Evolutionary conservation across 225 moss, liverwort and hornwort species (phyloP), one percentile per base, ranked within the genome.

Genomic region (Sphagnum contortum): DNA sequence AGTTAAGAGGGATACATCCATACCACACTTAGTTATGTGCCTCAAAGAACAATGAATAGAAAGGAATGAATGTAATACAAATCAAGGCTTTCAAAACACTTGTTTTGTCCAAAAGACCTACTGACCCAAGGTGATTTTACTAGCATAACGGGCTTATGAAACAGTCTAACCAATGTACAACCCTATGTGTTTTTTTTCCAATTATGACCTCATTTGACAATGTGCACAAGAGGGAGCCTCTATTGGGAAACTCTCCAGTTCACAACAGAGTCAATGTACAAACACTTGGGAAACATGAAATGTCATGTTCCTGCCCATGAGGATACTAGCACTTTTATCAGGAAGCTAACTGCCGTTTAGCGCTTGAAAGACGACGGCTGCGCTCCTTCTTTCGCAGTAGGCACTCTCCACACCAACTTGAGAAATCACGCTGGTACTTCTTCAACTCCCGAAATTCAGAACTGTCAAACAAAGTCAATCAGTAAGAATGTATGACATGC

Each of bases 351-450:
- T 90, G 90, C 48, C 93, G 87, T 73, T 98, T 98, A 8, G 93
- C 90, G 69, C 85, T 93, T 48, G 93, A 87, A 44, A 98, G 64
- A 13, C 89, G 84, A 61, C 93, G 93, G 47, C 92, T 75, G 69
- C 87, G 70, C 70, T 93, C 98, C 72, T 79, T 98, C 68, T 85
- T 91, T 55, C 86, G 85, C 55, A 89, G 60, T 59, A 89, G 66
- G 62, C 93, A 98, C 81, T 98, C 98, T 58, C 93, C 93, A 81
- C 98, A 98, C 98, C 98, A 98, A 73, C 90, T 89, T 53, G 98
- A 98, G 67, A 98, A 92, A 67, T 98, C 98, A 46, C 89, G 90
- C 77, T 98, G 98, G 61, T 98, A 98, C 79, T 98, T 98, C 69
- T 98, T 98, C 57, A 98, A 80, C 74, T 98, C 93, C 78, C 93